Base-by-base conservation (phyloP, 805 yeast species). In the Schwanniomyces pseudopolymorphus region DNA sequence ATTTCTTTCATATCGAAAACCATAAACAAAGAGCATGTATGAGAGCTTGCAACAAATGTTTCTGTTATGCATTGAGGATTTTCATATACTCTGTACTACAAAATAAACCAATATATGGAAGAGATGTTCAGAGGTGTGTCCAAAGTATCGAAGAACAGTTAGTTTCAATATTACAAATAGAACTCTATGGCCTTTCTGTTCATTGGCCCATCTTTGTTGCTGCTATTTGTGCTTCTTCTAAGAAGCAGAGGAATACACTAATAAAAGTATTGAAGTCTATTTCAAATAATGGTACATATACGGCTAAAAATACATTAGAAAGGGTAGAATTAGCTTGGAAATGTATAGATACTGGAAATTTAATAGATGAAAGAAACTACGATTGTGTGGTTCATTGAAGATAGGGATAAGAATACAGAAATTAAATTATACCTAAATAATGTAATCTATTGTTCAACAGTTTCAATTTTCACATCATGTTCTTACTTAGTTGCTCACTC, bases 161-260 rank as follows among this genome's bases (percentile, higher is more conserved):
- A 9, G 25, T 19, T n/a, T 24, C 45, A 25, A 11, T 20, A 31
- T 16, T 14, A 20, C 14, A 20, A 36, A 2, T 11, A 10, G 24
- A 17, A n/a, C n/a, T n/a, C n/a, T n/a, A 22, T 36, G 45, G 42
- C 5, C 19, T 43, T 13, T 16, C 21, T 14, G 16, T 25, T 7
- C 45, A 43, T 19, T 43, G 45, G 42, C 42, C 36, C 2, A 10
- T 43, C 4, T 43, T 43, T 26, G 17, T 37, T 17, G 42, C 33
- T n/a, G 45, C 36, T 5, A 13, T 42, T 13, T 36, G 42, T 19
- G 33, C 36, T 7, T 26, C 4, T 7, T 35, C 45, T 4, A 31
- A 24, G 7, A 6, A 4, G 6, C 42, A 37, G n/a, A 36, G 41
- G 21, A 25, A 26, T 11, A 27, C 36, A 20, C 16, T 26, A n/a